Evolutionary conservation across 176 grass and related monocot species (phyloP), one percentile per base, ranked within the genome.

Genomic region (Zoysia japonica): DNA sequence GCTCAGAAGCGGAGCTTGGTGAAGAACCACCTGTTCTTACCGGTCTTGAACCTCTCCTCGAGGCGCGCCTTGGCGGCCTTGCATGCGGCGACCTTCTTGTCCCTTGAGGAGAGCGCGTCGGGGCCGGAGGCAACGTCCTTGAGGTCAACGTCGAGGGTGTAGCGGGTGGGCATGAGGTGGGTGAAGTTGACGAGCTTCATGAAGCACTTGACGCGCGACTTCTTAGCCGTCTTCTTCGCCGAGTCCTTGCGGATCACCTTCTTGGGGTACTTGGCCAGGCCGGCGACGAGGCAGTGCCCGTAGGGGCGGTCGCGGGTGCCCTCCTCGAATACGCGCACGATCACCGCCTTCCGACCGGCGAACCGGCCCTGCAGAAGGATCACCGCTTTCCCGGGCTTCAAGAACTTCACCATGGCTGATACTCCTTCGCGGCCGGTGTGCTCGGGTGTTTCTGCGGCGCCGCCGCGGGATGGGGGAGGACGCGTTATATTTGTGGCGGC

Each of bases 21-120:
- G 67, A 90, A 90, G 88, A 90, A 86, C 83, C 83, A 90, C 72
- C 88, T 86, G 78, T 86, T 90, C 79, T 86, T 90, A 17, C 88
- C 83, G 12, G 83, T 84, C 78, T 86, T 90, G 78, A 90, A 86
- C 83, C 83, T 82, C 79, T 86, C 88, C 88, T 89, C 87, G 19
- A 90, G 68, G 7, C 73, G 74, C 0, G 67, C 79, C 83, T 86
- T 89, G 44, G 82, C 70, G 39, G 70, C 46, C 82, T 89, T 89
- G 76, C 77, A 77, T 5, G 83, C 79, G 7, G 57, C 51, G 16
- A 86, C 61, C 78, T 86, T 86, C 79, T 78, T 74, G 78, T 86
- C 88, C 6, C 84, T 80, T 36, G 79, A 71, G 52, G 71, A 14
- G 66, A 86, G 78, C 16, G 74, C 59, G 16, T 89, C 87, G 40